Evolutionary conservation across 108 stramenopile species (phyloP).

Genomic region (Nitzschia inconspicua): DNA sequence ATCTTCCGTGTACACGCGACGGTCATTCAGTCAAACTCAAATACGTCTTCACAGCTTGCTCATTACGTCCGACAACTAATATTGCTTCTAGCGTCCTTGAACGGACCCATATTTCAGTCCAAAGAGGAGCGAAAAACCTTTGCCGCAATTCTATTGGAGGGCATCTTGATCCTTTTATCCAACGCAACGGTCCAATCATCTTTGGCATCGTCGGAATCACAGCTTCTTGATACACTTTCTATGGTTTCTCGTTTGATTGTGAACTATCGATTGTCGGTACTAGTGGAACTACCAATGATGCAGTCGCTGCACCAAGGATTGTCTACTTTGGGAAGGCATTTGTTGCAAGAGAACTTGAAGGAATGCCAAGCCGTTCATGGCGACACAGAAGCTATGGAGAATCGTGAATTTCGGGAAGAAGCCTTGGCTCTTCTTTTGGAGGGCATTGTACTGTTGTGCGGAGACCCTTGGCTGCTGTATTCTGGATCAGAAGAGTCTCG

Average conservation of each 20-base stretch:
- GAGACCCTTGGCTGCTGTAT: constrained; percentile 77
- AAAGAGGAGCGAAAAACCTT: constrained; percentile 50
- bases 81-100: constrained; percentile 52
- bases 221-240: constrained; percentile 45
- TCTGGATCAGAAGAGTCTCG: constrained; percentile 43
- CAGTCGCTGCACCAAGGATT: constrained; percentile 46
- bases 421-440: constrained; percentile 58
- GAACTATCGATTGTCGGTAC: constrained; percentile 47
- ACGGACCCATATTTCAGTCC: constrained; percentile 63
- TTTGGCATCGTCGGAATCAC: constrained; percentile 11
- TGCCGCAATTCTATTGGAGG: constrained; percentile 58
- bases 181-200: constrained; percentile 7
- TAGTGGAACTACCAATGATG: constrained; percentile 50
- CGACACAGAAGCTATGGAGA: constrained; percentile 66
- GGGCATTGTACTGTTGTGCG: constrained; percentile 60
- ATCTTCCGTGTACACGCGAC: constrained; percentile 41
- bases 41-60: constrained; percentile 21
- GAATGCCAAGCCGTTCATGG: constrained; percentile 61
- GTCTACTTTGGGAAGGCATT: constrained; percentile 42
- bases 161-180: constrained; percentile 49
- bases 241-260: constrained; percentile 62
- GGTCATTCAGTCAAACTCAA: constrained; percentile 3
- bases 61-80: constrained; percentile 74
- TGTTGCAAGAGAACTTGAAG: constrained; percentile 53
- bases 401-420: constrained; percentile 73